Base-by-base conservation (phyloP, 2,329 filamentous ascomycete genomes). In the Cryphonectria carpinicola region DNA sequence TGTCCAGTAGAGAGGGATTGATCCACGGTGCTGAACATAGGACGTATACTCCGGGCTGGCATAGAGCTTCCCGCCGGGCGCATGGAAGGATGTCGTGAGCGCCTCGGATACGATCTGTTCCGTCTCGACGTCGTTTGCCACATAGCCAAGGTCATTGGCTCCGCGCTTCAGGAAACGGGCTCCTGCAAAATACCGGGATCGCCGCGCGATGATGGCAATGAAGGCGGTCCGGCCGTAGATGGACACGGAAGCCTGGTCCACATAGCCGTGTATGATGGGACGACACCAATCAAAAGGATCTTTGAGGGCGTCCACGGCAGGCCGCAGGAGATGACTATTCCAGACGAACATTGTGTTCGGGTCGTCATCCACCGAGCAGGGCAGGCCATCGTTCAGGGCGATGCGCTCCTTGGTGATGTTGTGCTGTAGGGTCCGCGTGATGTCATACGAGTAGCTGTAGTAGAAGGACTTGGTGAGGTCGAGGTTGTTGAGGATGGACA, bases 111-210 rank as follows among this genome's bases (percentile, higher is more conserved):
- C 95, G 72, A 99, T 98, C 79, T 99, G 96, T 81, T 99, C 96
- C 0, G 96, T 98, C 81, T 99, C 97, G 35, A 99, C 96, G 80
- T 99, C 97, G 78, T 99, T 99, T 67, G 96, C 97, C 68, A 99
- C 96, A 79, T 97, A 97, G 19, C 96, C 95, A 70, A 95, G 80
- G 79, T 99, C 96, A 77, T 99, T 99, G 64, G 94, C 93, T 43
- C 96, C 96, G 70, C 96, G 90, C 81, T 99, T 99, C 67, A 99
- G 82, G 75, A 98, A 99, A 4, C 96, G 88, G 52, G 96, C 96
- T 39, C 96, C 96, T 3, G 96, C 96, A 80, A 98, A 99, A 80
- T 93, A 94, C 11, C 96, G 89, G 22, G 96, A 99, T 43, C 96
- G 89, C 69, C 96, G 87, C 3, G 96, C 97, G 76, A 99, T 97